phyloP scores from a whole-genome alignment of 129 eudicot species.

The Arctium lappa region DNA sequence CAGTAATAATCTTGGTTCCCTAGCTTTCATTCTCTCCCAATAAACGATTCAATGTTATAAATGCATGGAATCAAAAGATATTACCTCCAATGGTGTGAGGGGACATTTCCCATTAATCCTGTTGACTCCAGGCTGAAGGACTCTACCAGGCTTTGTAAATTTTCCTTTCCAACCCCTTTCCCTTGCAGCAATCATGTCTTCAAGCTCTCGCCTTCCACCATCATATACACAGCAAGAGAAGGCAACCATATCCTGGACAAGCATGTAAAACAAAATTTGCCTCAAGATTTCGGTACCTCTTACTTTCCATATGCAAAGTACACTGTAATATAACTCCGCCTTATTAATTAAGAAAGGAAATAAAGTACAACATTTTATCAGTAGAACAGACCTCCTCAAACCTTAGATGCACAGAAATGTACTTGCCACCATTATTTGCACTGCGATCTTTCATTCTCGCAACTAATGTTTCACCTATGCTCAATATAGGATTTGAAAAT shows the following conservation, averaged over 20 bases:
- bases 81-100: slow-evolving; percentile 92
- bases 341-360: background rate
- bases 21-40: too few species aligned
- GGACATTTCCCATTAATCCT: slow-evolving; percentile 96
- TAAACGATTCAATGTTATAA: background rate
- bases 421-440: slow-evolving; percentile 74
- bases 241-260: slow-evolving; percentile 93
- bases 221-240: slow-evolving; percentile 96
- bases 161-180: slow-evolving; percentile 99
- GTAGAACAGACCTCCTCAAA: slow-evolving; percentile 82
- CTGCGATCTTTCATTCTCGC: slow-evolving; percentile 89
- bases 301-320: background rate
- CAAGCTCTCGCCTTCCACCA: slow-evolving; percentile 75
- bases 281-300: slow-evolving; percentile 3
- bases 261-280: slow-evolving; percentile 5
- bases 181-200: slow-evolving; percentile 95
- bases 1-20: too few species aligned
- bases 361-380: background rate
- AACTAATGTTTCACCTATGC: slow-evolving; percentile 67
- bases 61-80: background rate
- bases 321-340: background rate
- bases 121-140: slow-evolving; percentile 87
- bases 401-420: slow-evolving; percentile 96
- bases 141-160: slow-evolving; percentile 87
- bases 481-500: slow-evolving; percentile 64